Conservation (phyloP, 345 rosid genomes). For the Eucalyptus paniculata region DNA sequence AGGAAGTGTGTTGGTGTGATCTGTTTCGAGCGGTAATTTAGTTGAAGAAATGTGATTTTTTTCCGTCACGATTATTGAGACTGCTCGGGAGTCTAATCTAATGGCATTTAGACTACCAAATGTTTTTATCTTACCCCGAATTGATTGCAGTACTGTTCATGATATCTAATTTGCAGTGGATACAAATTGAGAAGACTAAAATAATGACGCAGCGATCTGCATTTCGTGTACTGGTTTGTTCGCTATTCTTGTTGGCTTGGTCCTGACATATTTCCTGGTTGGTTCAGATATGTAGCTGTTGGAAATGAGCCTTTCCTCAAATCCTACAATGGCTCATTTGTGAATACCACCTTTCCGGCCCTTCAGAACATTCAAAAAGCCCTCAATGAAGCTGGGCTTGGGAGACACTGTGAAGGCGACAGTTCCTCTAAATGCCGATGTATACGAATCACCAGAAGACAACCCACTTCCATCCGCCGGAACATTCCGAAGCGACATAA, state of each 20-base stretch:
- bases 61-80: neutral
- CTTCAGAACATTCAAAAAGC: constrained; percentile 28
- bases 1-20: neutral
- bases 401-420: constrained; percentile 23
- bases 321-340: constrained; percentile 27
- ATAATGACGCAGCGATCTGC: neutral
- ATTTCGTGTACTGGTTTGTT: neutral
- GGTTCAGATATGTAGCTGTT: constrained; percentile 3
- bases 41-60: neutral
- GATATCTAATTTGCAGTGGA: neutral
- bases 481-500: neutral
- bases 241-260: neutral
- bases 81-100: neutral
- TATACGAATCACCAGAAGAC: neutral
- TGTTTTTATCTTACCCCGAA: neutral
- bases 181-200: neutral
- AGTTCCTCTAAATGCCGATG: constrained; percentile 36
- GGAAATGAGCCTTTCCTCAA: constrained; percentile 29
- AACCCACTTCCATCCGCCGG: constrained; percentile 3
- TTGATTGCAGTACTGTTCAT: neutral
- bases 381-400: constrained; percentile 10
- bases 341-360: constrained; percentile 24
- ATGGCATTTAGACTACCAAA: neutral
- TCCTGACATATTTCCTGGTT: neutral
- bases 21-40: neutral